A percentile compares a stretch with the other conserved stretches of the same genome.
These are phyloP conservation scores for Macrophomina phaseolina DNA, from an alignment of 2,329 filamentous ascomycete species.

Conservation along the genomic window DNA sequence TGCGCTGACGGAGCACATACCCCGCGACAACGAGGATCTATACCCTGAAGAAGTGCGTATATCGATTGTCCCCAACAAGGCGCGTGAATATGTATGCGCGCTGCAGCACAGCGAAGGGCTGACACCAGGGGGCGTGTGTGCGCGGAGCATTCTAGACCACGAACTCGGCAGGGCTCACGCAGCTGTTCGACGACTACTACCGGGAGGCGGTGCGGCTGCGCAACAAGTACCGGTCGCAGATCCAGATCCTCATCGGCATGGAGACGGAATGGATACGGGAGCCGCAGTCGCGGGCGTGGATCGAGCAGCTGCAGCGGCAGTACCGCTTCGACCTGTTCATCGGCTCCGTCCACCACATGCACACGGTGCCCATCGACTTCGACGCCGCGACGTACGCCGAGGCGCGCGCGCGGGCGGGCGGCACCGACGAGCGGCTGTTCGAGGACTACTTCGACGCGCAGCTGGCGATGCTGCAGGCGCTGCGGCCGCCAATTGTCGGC, in stretches of 20 bases:
- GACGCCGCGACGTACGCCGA: conserved; percentile 69
- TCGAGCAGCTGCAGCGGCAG: conserved; percentile 63
- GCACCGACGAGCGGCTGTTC: conserved; percentile 70
- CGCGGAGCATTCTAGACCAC: neutral
- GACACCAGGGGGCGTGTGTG: neutral
- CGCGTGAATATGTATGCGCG: neutral
- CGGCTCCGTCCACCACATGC: conserved; percentile 89
- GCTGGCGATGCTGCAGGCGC: conserved; percentile 73
- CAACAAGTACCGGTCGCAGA: conserved; percentile 69
- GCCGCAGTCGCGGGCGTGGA: conserved; percentile 64
- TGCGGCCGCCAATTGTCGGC: conserved; percentile 80
- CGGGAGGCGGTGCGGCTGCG: conserved; percentile 76
- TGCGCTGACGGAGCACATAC: conserved; percentile 94
- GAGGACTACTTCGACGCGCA: conserved; percentile 89
- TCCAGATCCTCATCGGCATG: conserved; percentile 86
- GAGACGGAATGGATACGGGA: conserved; percentile 88
- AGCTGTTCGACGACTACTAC: conserved; percentile 74
- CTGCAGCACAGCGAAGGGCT: neutral
- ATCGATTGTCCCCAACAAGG: neutral
- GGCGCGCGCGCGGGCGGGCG: conserved; percentile 63
- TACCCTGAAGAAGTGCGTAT: conserved; percentile 86
- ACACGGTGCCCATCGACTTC: conserved; percentile 88
- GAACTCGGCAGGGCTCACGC: conserved; percentile 37
- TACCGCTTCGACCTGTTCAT: conserved; percentile 85
- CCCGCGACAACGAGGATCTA: conserved; percentile 76